Conservation (phyloP, 1,284 basidiomycete genomes). For the Cutaneotrichosporon sp. region DNA sequence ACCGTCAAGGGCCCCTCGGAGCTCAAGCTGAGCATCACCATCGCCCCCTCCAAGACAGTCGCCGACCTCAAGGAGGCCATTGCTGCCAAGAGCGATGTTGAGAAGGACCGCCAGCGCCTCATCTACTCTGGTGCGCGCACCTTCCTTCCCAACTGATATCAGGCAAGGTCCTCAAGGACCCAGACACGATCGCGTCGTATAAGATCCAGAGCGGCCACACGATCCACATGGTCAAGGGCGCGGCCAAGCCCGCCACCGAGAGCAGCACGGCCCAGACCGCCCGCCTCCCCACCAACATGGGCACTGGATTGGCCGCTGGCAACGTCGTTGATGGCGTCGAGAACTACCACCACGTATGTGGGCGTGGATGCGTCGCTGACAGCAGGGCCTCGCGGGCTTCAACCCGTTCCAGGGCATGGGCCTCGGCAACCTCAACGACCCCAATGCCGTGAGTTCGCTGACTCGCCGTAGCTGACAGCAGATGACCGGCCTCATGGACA, state of each 20-base stretch:
- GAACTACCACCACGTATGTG: conserved; percentile 48
- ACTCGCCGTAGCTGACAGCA: conserved; percentile 41
- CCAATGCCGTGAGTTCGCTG: conserved; percentile 70
- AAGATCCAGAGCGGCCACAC: conserved; percentile 77
- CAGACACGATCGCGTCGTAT: conserved; percentile 75
- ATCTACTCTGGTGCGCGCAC: conserved; percentile 74
- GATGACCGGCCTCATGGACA: conserved; percentile 80
- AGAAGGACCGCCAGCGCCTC: conserved; percentile 75
- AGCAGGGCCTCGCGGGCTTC: conserved; percentile 58
- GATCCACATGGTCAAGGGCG: conserved; percentile 90
- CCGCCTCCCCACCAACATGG: conserved; percentile 70
- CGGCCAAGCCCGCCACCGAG: conserved; percentile 58
- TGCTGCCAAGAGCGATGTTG: conserved; percentile 76
- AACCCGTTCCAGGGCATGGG: conserved; percentile 82
- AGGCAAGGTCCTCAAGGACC: conserved; percentile 65
- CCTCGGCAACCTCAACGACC: conserved; percentile 79
- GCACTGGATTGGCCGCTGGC: conserved; percentile 68
- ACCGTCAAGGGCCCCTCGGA: conserved; percentile 71
- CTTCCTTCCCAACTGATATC: not conserved
- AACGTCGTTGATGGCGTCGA: conserved; percentile 60
- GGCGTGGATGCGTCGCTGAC: conserved; percentile 17
- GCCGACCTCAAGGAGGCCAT: conserved; percentile 81
- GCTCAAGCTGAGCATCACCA: conserved; percentile 81
- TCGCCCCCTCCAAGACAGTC: conserved; percentile 68
- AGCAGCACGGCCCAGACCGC: conserved; percentile 38